Percentiles rank a stretch among this genome's conserved stretches.
Evolutionary conservation across 1,284 basidiomycete genomes (phyloP).

Genomic region (Leccinum fallax): DNA sequence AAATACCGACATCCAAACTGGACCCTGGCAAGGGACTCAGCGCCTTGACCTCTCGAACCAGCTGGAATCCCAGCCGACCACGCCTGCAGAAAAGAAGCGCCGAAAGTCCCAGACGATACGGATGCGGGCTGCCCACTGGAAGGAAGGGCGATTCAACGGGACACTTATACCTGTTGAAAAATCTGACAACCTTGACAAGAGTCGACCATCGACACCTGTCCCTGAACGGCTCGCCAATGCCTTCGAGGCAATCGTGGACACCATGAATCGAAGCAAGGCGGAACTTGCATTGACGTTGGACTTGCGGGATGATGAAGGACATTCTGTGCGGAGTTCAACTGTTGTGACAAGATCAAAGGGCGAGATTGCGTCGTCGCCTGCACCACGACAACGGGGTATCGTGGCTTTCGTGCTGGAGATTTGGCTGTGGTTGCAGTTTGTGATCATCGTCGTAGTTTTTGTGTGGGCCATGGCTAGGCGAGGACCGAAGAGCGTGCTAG

Average conservation of each 20-base stretch:
- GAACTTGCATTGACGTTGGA: constrained; percentile 12
- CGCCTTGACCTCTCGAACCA: constrained; percentile 4
- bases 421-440: constrained; percentile 82
- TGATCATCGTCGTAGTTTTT: constrained; percentile 70
- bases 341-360: constrained; percentile 2
- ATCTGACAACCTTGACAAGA: constrained; percentile 14
- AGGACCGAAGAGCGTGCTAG: constrained; percentile 69
- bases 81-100: constrained; percentile 30
- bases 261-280: constrained; percentile 32
- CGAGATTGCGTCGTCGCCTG: constrained; percentile 16
- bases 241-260: constrained; percentile 47
- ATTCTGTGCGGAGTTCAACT: constrained; percentile 2
- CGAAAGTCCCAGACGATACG: constrained; percentile 49
- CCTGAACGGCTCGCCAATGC: constrained; percentile 40
- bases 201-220: constrained; percentile 36
- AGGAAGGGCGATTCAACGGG: constrained; percentile 44
- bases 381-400: constrained; percentile 38
- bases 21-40: constrained; percentile 13
- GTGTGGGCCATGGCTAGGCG: constrained; percentile 75
- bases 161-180: constrained; percentile 28
- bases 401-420: constrained; percentile 61
- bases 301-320: constrained; percentile 15
- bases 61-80: constrained; percentile 2
- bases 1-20: constrained; percentile 5
- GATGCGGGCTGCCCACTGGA: constrained; percentile 47